Evolutionary conservation across 148 eudicot species (phyloP).

Genomic region (Rhododendron ovatum): DNA sequence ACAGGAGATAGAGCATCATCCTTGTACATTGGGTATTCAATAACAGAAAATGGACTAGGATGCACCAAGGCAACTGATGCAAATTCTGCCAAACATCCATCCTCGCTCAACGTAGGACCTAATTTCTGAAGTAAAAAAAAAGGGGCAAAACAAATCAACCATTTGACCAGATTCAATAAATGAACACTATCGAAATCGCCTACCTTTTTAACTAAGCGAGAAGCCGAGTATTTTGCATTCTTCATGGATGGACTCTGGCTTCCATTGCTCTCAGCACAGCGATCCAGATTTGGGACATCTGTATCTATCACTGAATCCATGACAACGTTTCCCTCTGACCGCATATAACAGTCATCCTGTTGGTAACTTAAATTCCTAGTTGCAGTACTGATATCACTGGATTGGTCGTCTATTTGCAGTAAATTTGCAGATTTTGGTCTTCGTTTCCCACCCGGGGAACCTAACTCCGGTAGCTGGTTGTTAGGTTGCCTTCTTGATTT

Average conservation of each 20-base stretch:
- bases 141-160: neutral
- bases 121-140: constrained; percentile 34
- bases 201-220: constrained; percentile 35
- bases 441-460: constrained; percentile 60
- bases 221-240: neutral
- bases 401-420: constrained; percentile 41
- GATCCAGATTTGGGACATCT: constrained; percentile 28
- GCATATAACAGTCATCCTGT: constrained; percentile 31
- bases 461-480: constrained; percentile 44
- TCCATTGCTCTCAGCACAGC: constrained; percentile 19
- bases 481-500: constrained; percentile 49
- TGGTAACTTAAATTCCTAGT: constrained; percentile 30
- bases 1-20: constrained; percentile 67
- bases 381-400: constrained; percentile 33
- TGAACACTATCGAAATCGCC: constrained; percentile 11
- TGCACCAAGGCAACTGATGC: constrained; percentile 43
- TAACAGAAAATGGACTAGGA: constrained; percentile 88
- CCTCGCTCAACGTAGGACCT: constrained; percentile 31
- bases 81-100: constrained; percentile 29
- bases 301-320: constrained; percentile 24
- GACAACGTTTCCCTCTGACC: constrained; percentile 15
- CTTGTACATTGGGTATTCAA: constrained; percentile 47
- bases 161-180: neutral
- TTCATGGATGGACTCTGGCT: constrained; percentile 20
- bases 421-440: constrained; percentile 36